Evolutionary conservation across 352 stramenopile genomes (phyloP).

Genomic region (Globisporangium nunn): DNA sequence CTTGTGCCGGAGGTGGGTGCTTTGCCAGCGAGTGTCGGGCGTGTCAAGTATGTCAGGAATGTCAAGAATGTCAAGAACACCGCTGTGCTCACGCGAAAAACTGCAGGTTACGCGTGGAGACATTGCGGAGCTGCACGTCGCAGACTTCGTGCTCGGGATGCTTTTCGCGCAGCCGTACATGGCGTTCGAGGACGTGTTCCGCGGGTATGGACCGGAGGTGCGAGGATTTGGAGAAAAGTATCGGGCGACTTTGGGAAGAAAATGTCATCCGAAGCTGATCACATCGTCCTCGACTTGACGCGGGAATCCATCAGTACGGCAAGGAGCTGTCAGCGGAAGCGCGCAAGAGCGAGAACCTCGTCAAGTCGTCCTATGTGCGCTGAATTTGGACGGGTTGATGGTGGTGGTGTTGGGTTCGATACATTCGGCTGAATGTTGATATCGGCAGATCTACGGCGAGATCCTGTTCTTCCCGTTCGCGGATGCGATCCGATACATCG

Average conservation of each 20-base stretch:
- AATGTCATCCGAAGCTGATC: no score
- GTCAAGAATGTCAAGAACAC: background rate
- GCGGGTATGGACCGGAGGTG: conserved; percentile 59
- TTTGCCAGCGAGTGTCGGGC: no score
- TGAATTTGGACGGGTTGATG: background rate
- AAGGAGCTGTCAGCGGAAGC: conserved; percentile 80
- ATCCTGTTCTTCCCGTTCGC: conserved; percentile 84
- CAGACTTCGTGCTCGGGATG: conserved; percentile 76
- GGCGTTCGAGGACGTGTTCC: conserved; percentile 53
- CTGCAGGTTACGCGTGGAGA: conserved; percentile 49
- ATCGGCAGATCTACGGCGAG: conserved; percentile 69
- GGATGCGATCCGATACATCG: conserved; percentile 58
- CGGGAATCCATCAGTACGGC: conserved; percentile 35
- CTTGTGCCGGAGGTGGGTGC: conserved; percentile 49
- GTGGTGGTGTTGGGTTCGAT: background rate
- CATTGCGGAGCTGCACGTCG: conserved; percentile 66
- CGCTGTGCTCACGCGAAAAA: no score
- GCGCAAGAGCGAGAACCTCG: conserved; percentile 65
- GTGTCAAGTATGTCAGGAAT: no score
- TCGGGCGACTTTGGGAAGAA: no score
- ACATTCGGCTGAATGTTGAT: no score
- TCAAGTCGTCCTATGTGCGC: conserved; percentile 75
- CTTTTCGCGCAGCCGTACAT: conserved; percentile 71
- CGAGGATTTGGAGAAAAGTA: no score
- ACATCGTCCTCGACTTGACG: no score